phyloP scores from a whole-genome alignment of 2,329 filamentous ascomycete species.

The Aspergillus felis region DNA sequence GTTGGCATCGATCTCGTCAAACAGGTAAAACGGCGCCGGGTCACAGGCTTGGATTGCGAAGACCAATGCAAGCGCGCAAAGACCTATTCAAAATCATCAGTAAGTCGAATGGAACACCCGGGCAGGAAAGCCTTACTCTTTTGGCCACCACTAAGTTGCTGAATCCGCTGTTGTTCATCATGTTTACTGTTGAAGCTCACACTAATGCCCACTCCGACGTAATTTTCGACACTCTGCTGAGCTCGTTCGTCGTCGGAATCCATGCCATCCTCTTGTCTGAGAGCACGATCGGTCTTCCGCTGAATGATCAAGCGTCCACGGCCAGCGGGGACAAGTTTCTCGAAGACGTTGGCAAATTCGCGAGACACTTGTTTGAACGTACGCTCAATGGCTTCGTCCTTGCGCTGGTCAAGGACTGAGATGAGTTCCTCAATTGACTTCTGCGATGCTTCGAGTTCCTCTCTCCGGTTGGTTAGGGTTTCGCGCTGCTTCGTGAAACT shows the following conservation, averaged over 20 bases:
- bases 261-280: constrained; percentile 62
- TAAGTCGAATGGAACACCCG: neutral
- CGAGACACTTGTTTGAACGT: constrained; percentile 97
- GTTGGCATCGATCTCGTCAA: constrained; percentile 98
- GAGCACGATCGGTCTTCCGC: constrained; percentile 72
- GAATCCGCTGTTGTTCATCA: constrained; percentile 96
- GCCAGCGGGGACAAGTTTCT: constrained; percentile 89
- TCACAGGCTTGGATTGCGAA: constrained; percentile 99
- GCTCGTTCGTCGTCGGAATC: constrained; percentile 63
- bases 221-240: constrained; percentile 73
- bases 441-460: constrained; percentile 83
- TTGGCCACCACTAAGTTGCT: constrained; percentile 93
- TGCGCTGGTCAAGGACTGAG: constrained; percentile 84
- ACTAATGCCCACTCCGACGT: constrained; percentile 91
- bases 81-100: constrained; percentile 50
- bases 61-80: constrained; percentile 94
- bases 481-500: constrained; percentile 93
- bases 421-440: constrained; percentile 89
- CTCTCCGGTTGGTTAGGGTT: constrained; percentile 74
- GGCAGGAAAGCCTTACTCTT: constrained; percentile 66
- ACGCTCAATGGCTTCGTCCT: constrained; percentile 96
- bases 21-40: constrained; percentile 96
- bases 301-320: constrained; percentile 91
- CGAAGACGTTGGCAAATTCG: constrained; percentile 89
- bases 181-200: constrained; percentile 99